Conservation (phyloP, 371 early-diverging fungal species). For the Apophysomyces ossiformis region DNA sequence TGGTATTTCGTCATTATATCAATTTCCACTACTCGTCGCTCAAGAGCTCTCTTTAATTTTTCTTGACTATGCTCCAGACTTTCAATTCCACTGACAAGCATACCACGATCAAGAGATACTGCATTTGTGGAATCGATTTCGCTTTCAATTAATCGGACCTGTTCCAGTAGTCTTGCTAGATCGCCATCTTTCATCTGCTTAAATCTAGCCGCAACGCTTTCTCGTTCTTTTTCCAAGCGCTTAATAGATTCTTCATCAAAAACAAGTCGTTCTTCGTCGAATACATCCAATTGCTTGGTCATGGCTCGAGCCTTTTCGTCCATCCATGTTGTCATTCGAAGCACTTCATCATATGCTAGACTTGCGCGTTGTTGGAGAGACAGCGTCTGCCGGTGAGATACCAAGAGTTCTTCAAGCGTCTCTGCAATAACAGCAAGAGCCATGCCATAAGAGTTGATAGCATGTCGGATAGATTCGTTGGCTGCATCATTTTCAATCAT, state of each 20-base stretch:
- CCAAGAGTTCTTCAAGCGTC: constrained; percentile 46
- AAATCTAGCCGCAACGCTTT: constrained; percentile 27
- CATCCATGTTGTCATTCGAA: constrained; percentile 44
- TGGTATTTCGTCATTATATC: constrained; percentile 21
- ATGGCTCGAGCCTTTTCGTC: constrained; percentile 38
- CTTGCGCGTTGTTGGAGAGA: constrained; percentile 43
- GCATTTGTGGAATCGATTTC: constrained; percentile 48
- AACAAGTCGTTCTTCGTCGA: constrained; percentile 14
- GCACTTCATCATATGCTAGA: constrained; percentile 43
- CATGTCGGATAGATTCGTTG: constrained; percentile 42
- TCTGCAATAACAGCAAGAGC: constrained; percentile 46
- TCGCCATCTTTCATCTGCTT: constrained; percentile 39
- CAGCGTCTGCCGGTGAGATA: constrained; percentile 38
- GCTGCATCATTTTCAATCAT: constrained; percentile 35
- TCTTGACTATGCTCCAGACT: constrained; percentile 29
- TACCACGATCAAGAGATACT: constrained; percentile 38
- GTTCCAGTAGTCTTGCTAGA: constrained; percentile 25
- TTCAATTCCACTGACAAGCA: constrained; percentile 38
- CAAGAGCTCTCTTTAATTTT: constrained; percentile 24
- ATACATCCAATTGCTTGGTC: constrained; percentile 12
- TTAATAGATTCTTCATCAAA: constrained; percentile 29
- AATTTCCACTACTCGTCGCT: constrained; percentile 26
- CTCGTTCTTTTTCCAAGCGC: constrained; percentile 38
- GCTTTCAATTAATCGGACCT: constrained; percentile 33
- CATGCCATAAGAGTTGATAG: constrained; percentile 41